These are phyloP conservation scores for Benincasa hispida DNA, from an alignment of 306 rosid species.

Conservation along the genomic window DNA sequence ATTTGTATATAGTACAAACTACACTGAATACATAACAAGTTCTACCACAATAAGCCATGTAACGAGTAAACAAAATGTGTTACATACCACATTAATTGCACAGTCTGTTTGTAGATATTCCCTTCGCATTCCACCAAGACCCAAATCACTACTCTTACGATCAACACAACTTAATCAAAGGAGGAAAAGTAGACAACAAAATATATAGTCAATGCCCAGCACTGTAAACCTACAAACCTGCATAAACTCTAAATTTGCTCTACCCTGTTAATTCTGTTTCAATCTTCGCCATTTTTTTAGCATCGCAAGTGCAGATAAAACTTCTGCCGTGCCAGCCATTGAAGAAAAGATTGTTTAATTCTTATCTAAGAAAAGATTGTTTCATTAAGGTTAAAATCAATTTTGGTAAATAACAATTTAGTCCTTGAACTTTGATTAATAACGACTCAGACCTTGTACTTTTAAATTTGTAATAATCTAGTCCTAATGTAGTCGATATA, in stretches of 20 bases:
- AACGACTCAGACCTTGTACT: too few relatives aligned
- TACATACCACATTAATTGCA: conserved; percentile 49
- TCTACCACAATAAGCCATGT: background rate
- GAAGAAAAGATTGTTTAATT: background rate
- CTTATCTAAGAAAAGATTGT: background rate
- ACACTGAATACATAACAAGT: background rate
- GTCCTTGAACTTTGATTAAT: too few relatives aligned
- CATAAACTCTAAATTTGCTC: background rate
- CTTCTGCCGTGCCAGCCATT: too few relatives aligned
- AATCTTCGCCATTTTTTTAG: background rate
- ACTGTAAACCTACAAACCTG: background rate
- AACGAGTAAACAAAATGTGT: conserved; percentile 9
- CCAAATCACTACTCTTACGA: conserved; percentile 89
- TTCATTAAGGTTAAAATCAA: background rate
- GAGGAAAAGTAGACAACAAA: background rate
- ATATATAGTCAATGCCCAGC: background rate
- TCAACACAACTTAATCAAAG: conserved; percentile 52
- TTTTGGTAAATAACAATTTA: too few relatives aligned
- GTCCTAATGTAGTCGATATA: too few relatives aligned
- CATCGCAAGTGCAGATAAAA: background rate
- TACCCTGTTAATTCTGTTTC: background rate
- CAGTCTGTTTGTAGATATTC: conserved; percentile 85
- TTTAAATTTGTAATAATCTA: too few relatives aligned
- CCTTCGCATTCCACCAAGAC: conserved; percentile 60
- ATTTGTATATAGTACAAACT: background rate